These are phyloP conservation scores for Penicillium nordicum DNA, from an alignment of 2,329 filamentous ascomycete species.

Conservation along the genomic window DNA sequence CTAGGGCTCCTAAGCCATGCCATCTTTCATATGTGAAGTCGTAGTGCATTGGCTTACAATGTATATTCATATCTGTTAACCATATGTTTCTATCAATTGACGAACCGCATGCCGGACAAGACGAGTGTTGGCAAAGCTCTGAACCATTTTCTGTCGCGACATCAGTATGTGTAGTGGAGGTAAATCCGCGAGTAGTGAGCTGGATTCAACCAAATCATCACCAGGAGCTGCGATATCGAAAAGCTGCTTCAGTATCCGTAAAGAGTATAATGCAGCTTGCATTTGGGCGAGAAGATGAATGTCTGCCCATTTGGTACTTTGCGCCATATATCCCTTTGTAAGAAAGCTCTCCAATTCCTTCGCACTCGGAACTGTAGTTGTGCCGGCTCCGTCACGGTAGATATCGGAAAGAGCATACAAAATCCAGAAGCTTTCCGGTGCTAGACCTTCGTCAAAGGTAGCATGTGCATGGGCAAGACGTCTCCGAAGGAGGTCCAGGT, in stretches of 20 bases:
- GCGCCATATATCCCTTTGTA: conserved; percentile 26
- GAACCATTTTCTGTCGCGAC: conserved; percentile 22
- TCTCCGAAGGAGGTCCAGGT: conserved; percentile 20
- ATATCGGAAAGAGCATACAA: conserved; percentile 36
- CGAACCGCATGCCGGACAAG: conserved; percentile 8
- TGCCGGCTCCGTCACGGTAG: conserved; percentile 16
- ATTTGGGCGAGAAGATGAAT: conserved; percentile 62
- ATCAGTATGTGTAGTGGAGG: conserved; percentile 32
- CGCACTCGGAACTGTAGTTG: conserved; percentile 14
- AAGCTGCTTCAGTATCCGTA: conserved; percentile 58
- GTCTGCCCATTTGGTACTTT: conserved; percentile 53
- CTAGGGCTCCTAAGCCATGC: neutral
- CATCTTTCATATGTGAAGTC: neutral
- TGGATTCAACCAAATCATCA: conserved; percentile 11
- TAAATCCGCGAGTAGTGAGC: conserved; percentile 24
- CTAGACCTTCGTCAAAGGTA: conserved; percentile 9
- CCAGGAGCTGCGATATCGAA: conserved; percentile 34
- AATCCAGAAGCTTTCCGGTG: conserved; percentile 30
- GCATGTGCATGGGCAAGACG: conserved; percentile 22
- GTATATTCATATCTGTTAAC: conserved; percentile 6
- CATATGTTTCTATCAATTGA: conserved; percentile 13
- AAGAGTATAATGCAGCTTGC: conserved; percentile 60
- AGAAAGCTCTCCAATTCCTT: conserved; percentile 30
- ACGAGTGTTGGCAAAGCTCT: conserved; percentile 7
- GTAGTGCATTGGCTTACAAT: neutral